phyloP scores from a whole-genome alignment of 2,329 filamentous ascomycete species.

The Tricladium varicosporioides region DNA sequence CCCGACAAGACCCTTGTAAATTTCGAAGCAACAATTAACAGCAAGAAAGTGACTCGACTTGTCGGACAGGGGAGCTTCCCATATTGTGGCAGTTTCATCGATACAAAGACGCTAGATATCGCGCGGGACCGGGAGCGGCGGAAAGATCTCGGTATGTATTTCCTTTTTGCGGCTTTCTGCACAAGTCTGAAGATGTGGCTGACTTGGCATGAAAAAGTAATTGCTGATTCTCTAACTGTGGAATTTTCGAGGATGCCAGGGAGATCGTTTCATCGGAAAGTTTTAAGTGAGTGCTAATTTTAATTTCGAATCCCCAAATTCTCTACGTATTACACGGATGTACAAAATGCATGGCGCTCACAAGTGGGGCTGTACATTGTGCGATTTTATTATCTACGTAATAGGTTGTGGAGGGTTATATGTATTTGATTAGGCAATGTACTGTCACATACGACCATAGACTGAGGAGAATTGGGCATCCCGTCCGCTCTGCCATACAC shows the following conservation, averaged over 20 bases:
- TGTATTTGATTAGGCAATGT: background rate
- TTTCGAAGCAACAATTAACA: slow-evolving; percentile 65
- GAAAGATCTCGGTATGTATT: slow-evolving; percentile 47
- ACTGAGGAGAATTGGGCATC: slow-evolving; percentile 26
- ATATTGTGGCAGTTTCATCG: slow-evolving; percentile 81
- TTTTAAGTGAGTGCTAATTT: slow-evolving; percentile 56
- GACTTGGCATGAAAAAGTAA: slow-evolving; percentile 35
- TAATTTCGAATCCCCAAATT: background rate
- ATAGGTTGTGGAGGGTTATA: no score
- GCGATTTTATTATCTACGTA: background rate
- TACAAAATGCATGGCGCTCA: background rate
- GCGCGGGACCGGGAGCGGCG: slow-evolving; percentile 61
- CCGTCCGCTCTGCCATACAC: slow-evolving; percentile 30
- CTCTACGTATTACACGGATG: background rate
- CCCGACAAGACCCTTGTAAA: slow-evolving; percentile 79
- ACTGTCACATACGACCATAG: slow-evolving; percentile 11
- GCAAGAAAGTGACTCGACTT: slow-evolving; percentile 49
- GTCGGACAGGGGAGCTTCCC: slow-evolving; percentile 61
- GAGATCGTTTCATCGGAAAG: slow-evolving; percentile 75
- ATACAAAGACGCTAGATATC: slow-evolving; percentile 73
- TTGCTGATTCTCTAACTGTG: slow-evolving; percentile 75
- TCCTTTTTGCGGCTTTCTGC: background rate
- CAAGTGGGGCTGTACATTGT: no score
- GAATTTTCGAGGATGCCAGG: slow-evolving; percentile 73
- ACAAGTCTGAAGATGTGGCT: slow-evolving; percentile 13